Percentiles rank a stretch among this genome's conserved stretches.
phyloP scores from a whole-genome alignment of 2,329 filamentous ascomycete species.

The Parafenestella ontariensis region DNA sequence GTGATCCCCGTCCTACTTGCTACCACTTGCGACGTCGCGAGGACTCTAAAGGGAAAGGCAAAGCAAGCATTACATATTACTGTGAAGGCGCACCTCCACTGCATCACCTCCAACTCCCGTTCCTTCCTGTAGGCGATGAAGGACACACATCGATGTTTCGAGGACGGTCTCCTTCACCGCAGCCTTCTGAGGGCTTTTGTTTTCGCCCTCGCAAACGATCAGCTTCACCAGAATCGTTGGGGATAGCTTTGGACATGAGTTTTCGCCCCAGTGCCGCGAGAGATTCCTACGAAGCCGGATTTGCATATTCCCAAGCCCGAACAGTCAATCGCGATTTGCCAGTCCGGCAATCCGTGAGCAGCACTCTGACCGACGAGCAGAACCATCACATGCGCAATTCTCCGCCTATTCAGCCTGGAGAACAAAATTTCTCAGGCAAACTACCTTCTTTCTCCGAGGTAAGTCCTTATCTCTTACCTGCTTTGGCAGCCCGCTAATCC shows the following conservation, averaged over 20 bases:
- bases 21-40: conserved; percentile 1
- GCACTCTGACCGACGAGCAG: conserved; percentile 28
- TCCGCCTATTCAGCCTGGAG: conserved; percentile 44
- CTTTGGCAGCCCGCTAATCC: too few species aligned
- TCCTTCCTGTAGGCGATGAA: not conserved
- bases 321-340: not conserved
- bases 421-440: conserved; percentile 31
- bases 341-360: not conserved
- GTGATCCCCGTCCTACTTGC: not conserved
- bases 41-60: too few species aligned
- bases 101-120: not conserved
- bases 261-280: not conserved
- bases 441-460: conserved; percentile 45
- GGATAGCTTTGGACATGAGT: not conserved
- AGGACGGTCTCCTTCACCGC: not conserved
- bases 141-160: not conserved
- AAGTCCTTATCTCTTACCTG: too few species aligned
- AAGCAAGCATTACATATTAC: too few species aligned
- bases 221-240: not conserved
- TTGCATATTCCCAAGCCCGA: not conserved
- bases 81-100: not conserved
- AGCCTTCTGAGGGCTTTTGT: not conserved
- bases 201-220: not conserved
- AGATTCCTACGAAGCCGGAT: not conserved
- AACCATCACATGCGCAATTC: conserved; percentile 38